A percentile compares a stretch with the other conserved stretches of the same genome.
Evolutionary conservation across 805 yeast species (phyloP).

Genomic region (Candida stauntonica): DNA sequence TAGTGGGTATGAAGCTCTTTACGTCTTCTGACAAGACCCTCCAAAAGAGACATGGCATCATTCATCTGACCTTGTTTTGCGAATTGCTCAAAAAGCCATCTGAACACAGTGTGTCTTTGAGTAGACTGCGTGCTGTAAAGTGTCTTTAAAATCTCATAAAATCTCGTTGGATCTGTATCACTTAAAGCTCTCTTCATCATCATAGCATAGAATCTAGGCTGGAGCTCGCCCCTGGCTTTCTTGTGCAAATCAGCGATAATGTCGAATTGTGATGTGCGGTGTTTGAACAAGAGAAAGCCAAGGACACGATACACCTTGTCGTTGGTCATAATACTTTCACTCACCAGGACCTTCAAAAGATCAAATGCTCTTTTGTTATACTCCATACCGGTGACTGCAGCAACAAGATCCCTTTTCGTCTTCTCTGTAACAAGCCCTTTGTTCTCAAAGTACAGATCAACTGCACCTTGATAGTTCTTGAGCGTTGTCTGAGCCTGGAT

Average conservation of each 20-base stretch:
- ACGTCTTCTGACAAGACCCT: slow-evolving; percentile 11
- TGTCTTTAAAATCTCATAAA: slow-evolving; percentile 4
- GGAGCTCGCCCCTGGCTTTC: not conserved
- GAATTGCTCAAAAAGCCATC: slow-evolving; percentile 17
- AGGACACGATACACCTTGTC: slow-evolving; percentile 1
- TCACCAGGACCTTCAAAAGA: slow-evolving; percentile 1
- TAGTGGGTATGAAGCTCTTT: slow-evolving; percentile 4
- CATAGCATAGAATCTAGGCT: slow-evolving; percentile 7
- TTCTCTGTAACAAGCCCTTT: slow-evolving; percentile 1
- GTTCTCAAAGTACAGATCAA: slow-evolving; percentile 2
- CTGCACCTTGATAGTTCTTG: slow-evolving; percentile 5
- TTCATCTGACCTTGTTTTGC: slow-evolving; percentile 20
- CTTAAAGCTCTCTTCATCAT: slow-evolving; percentile 10
- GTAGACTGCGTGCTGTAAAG: slow-evolving; percentile 5
- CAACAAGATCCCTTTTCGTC: slow-evolving; percentile 8
- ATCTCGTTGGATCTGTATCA: slow-evolving; percentile 1
- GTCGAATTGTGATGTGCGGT: slow-evolving; percentile 9
- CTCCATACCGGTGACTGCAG: slow-evolving; percentile 7
- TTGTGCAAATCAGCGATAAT: slow-evolving; percentile 1
- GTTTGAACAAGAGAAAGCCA: not conserved
- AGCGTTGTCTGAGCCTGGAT: slow-evolving; percentile 12
- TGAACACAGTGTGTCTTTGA: slow-evolving; percentile 16
- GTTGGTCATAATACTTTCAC: slow-evolving; percentile 1
- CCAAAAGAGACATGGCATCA: slow-evolving; percentile 17
- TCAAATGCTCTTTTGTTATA: slow-evolving; percentile 5